Percentiles rank a stretch among this genome's conserved stretches.
These are phyloP conservation scores for Porodaedalea pini DNA, from an alignment of 1,284 basidiomycete species.

Conservation along the genomic window DNA sequence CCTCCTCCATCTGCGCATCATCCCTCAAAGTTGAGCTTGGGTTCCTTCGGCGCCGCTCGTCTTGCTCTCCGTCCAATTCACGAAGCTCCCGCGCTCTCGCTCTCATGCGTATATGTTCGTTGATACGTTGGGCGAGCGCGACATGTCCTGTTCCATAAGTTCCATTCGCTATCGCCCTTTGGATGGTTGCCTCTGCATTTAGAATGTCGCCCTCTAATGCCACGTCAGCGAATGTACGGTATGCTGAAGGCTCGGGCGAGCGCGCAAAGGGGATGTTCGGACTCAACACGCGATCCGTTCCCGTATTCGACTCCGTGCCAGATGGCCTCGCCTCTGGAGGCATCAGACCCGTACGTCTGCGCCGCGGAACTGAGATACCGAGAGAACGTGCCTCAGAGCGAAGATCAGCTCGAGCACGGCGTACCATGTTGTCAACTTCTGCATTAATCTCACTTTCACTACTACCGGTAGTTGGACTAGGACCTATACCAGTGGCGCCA, in stretches of 20 bases:
- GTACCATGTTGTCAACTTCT: too few relatives aligned
- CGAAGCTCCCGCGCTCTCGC: neutral
- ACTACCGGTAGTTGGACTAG: neutral
- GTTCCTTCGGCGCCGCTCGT: neutral
- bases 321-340: neutral
- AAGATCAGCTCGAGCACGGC: too few relatives aligned
- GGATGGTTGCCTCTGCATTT: neutral
- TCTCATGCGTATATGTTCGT: neutral
- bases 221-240: neutral
- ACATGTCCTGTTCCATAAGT: neutral
- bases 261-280: neutral
- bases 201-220: neutral
- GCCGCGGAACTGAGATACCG: neutral
- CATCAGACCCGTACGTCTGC: neutral
- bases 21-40: neutral
- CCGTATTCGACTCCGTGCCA: too few relatives aligned
- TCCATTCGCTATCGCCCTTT: neutral
- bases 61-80: neutral
- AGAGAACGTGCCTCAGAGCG: neutral
- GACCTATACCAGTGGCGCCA: neutral
- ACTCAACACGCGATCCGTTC: neutral
- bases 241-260: neutral
- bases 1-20: conserved; percentile 14
- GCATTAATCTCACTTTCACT: neutral
- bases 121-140: neutral